Evolutionary conservation across 2,329 filamentous ascomycete species (phyloP), one percentile per base, ranked within the genome.

Genomic region (Sclerotinia minor): DNA sequence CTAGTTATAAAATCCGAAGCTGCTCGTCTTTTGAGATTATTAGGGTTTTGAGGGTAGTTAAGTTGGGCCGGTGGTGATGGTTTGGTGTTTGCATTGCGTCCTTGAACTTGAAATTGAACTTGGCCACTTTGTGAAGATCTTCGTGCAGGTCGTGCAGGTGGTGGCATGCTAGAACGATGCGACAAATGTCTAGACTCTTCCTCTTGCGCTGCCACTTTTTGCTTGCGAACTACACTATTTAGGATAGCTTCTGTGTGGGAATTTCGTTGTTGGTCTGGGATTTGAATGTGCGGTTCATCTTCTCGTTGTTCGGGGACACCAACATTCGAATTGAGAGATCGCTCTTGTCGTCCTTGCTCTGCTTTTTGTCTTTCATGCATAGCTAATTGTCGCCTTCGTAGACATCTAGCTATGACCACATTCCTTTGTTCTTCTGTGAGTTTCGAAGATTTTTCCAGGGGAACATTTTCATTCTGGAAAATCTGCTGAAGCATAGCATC

Each of bases 401-500:
- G 32, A 50, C 50, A 63, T 2, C 35, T 63, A n/a, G 15, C 21
- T 19, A 63, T 15, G 15, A 63, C 19, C 2, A 21, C 3, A 26
- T 8, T 19, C 32, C 26, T 63, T 26, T 63, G 59, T 50, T 17
- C 2, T 38, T 63, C 45, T 15, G n/a, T 50, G 8, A 63, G 59
- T 8, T 38, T 50, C 5, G 5, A 35, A 7, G 15, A 4, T 24
- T 50, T 1, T 17, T 41, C 59, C 15, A 19, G 2, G 17, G 59
- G 45, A 21, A 50, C 50, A 17, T 35, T 63, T 41, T 29, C 45
- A 50, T 63, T 29, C 8, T 17, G 15, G 7, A 63, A 19, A 5
- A 63, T 63, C 32, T 50, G 59, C n/a, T 63, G 32, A 3, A 63
- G 8, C n/a, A 63, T 50, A 7, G 15, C n/a, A 24, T 63, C 29